Base-by-base conservation (phyloP, 78 protist species). In the Dictyostelium purpureum region DNA sequence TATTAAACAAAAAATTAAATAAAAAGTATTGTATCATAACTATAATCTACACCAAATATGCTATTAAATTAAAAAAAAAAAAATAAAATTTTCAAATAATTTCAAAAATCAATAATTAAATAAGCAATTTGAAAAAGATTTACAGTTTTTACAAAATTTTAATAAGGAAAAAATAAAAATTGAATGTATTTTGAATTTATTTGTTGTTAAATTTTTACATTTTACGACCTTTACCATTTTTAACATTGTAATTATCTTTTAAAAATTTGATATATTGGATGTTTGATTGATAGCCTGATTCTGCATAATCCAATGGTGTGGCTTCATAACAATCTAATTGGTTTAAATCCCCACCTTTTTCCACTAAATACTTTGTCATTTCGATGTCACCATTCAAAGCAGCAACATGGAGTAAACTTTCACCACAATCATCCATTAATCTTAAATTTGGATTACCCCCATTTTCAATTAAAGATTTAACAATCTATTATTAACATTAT, bases 371-470 rank as follows among this genome's bases (percentile, higher is more conserved):
- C 7, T 52, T 43, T 24, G 90, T 56, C 37, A 83, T 67, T 37
- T 83, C 79, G 6, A 49, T 52, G 56, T 69, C 79, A 45, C 51
- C 61, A 38, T 42, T 42, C 26, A 83, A 26, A 18, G 71, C 61
- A 9, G 74, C 11, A 18, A 83, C 56, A 83, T 83, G 90, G 2
- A 83, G 37, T 43, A 83, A 54, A 42, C 65, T 35, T 54, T 83
- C 90, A 43, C 90, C 90, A 54, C 74, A 28, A 52, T 83, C 90
- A 71, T 83, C 90, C 78, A 63, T 83, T 21, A 83, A 42, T 38
- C 7, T 71, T 71, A 70, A 28, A 57, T 83, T 83, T 51, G 51
- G 42, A 42, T 83, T 38, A 37, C 90, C 90, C 1, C 80, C 79
- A 40, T 83, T 24, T 31, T 71, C 59, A 3, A 83, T 16, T 57